phyloP scores from a whole-genome alignment of 2,329 filamentous ascomycete genomes.

The Fusarium caatingaense region DNA sequence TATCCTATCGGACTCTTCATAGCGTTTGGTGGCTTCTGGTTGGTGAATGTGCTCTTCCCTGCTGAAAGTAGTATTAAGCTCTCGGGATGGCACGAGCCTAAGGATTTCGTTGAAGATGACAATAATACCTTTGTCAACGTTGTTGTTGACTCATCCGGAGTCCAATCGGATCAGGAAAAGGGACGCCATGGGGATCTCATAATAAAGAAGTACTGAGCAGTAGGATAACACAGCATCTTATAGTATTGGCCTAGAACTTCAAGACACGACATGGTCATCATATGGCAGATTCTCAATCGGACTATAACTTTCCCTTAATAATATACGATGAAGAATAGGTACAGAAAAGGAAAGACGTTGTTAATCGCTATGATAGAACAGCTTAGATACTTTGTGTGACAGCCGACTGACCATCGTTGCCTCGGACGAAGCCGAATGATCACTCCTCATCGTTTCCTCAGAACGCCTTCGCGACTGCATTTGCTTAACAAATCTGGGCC shows the following conservation, averaged over 20 bases:
- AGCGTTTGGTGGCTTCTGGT: conserved; percentile 11
- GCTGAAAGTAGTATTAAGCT: rapidly evolving
- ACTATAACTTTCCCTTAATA: too few species aligned
- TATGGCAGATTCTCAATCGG: too few species aligned
- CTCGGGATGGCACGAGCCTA: background rate
- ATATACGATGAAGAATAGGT: too few species aligned
- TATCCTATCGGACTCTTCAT: background rate
- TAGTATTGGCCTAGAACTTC: too few species aligned
- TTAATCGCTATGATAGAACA: too few species aligned
- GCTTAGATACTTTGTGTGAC: too few species aligned
- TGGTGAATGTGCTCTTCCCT: background rate
- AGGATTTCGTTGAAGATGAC: conserved; percentile 1
- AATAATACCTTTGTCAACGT: background rate
- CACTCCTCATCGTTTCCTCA: background rate
- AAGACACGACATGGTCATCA: too few species aligned
- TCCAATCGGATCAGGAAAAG: background rate
- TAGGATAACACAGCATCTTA: rapidly evolving
- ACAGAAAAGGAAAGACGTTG: too few species aligned
- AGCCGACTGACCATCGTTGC: too few species aligned
- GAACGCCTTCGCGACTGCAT: background rate
- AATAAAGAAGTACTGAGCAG: background rate
- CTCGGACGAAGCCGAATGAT: too few species aligned
- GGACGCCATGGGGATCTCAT: rapidly evolving
- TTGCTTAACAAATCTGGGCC: conserved; percentile 60
- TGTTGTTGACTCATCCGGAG: background rate